These are phyloP conservation scores for Delonix regia DNA, from an alignment of 306 rosid genomes.

Conservation along the genomic window DNA sequence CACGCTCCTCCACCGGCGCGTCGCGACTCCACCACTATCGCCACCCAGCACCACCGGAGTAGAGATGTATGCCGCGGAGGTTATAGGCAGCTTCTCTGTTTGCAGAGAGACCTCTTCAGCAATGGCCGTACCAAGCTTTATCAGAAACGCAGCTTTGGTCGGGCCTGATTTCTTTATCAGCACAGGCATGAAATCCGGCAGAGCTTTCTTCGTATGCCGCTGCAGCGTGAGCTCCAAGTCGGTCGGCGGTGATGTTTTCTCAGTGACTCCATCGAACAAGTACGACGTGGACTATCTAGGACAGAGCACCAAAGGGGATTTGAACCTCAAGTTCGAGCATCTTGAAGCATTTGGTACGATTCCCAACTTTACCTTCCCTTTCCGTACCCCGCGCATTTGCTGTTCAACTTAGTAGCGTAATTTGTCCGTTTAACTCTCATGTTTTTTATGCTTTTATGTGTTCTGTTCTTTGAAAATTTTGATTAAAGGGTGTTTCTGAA, in stretches of 20 bases:
- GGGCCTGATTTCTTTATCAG: conserved; percentile 16
- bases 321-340: conserved; percentile 76
- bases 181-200: background rate
- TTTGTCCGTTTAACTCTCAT: background rate
- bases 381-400: background rate
- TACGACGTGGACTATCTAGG: conserved; percentile 90
- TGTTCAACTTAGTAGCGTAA: background rate
- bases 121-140: conserved; percentile 31
- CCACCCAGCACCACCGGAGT: background rate
- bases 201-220: conserved; percentile 20
- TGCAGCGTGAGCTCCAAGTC: conserved; percentile 52
- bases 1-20: background rate
- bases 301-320: conserved; percentile 93
- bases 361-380: conserved; percentile 5
- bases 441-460: conserved; percentile 8
- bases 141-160: conserved; percentile 30
- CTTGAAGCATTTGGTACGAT: conserved; percentile 72
- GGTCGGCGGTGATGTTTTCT: conserved; percentile 58
- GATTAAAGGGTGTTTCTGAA: conserved; percentile 18
- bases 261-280: conserved; percentile 66
- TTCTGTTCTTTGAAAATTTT: background rate
- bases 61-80: conserved; percentile 47
- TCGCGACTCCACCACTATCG: background rate
- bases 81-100: conserved; percentile 36
- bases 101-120: conserved; percentile 36